phyloP scores from a whole-genome alignment of 2,329 filamentous ascomycete species.

The Lasiodiplodia hormozganensis region DNA sequence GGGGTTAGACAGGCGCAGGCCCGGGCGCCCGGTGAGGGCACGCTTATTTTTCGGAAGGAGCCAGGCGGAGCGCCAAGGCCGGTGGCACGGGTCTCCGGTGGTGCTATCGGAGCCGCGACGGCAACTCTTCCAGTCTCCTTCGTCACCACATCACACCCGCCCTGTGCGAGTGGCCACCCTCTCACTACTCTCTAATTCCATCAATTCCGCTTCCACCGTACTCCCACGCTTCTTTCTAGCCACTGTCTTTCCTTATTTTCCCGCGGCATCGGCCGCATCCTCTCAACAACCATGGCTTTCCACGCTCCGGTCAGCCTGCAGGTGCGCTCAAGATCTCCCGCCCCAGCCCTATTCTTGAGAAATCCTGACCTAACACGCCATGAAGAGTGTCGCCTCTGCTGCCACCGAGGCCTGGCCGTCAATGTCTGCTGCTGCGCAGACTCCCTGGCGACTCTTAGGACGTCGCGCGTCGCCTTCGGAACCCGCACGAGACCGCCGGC shows the following conservation, averaged over 20 bases:
- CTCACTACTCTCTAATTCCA: conserved; percentile 4
- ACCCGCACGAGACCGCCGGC: conserved; percentile 31
- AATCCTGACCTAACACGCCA: conserved; percentile 33
- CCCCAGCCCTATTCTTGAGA: conserved; percentile 30
- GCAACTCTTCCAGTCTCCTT: conserved; percentile 22
- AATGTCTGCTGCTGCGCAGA: conserved; percentile 46
- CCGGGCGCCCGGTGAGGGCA: not conserved
- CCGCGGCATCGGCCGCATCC: conserved; percentile 27
- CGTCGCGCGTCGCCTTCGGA: conserved; percentile 35
- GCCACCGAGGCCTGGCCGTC: conserved; percentile 49
- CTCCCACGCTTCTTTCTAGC: not conserved
- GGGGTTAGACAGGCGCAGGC: not conserved
- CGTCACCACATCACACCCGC: conserved; percentile 25
- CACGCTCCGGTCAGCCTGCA: conserved; percentile 56
- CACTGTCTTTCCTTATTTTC: conserved; percentile 19
- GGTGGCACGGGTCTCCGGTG: conserved; percentile 3
- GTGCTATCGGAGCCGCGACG: conserved; percentile 25
- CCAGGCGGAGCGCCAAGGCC: conserved; percentile 9
- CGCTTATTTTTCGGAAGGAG: conserved; percentile 17
- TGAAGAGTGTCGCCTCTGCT: conserved; percentile 53
- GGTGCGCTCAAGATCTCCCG: conserved; percentile 48
- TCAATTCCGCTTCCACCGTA: not conserved
- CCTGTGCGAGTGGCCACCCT: conserved; percentile 21
- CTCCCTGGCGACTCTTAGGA: conserved; percentile 43
- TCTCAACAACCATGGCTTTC: conserved; percentile 55